Base-by-base conservation (phyloP, 208 protist species). In the Acanthamoeba rhysodes region DNA sequence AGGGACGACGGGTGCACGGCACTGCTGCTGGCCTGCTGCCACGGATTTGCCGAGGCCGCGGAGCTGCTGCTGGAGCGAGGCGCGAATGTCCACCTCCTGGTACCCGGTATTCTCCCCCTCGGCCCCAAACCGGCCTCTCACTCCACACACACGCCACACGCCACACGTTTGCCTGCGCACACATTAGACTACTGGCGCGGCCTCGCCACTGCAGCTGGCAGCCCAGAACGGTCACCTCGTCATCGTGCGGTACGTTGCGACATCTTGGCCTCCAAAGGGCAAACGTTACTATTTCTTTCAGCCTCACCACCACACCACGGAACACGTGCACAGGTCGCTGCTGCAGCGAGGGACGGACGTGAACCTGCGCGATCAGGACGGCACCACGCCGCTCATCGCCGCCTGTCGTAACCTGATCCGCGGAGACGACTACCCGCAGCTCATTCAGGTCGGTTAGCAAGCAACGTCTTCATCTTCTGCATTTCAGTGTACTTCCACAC, bases 371-470 rank as follows among this genome's bases (percentile, higher is more conserved):
- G 70, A 80, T 80, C 18, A 6, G 18, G n/a, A 41, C 18, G 70
- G 70, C 14, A 80, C 70, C 22, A 45, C 70, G 18, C 70, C 70
- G 70, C 70, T 80, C 32, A 80, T 80, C 22, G 70, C 70, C 34
- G 70, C 70, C 5, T 45, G 29, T 41, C 70, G 70, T 37, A 80
- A 80, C 32, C 27, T 80, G 32, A 8, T 24, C 22, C n/a, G 70
- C 14, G 34, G 18, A 34, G 29, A n/a, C 18, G 70, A 41, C 29
- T 80, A 80, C 32, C 70, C 14, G n/a, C 22, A 41, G 22, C 22
- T 80, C 14, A 41, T 80, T 7, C 27, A 18, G 70, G 70, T 80
- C 10, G 18, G 18, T n/a, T 20, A 4, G 0, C 27, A 29, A 68
- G 10, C 59, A 68, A 41, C n/a, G n/a, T n/a, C n/a, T n/a, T n/a